Evolutionary conservation across 768 basidiomycete species (phyloP).

Genomic region (Lentinula sp.): DNA sequence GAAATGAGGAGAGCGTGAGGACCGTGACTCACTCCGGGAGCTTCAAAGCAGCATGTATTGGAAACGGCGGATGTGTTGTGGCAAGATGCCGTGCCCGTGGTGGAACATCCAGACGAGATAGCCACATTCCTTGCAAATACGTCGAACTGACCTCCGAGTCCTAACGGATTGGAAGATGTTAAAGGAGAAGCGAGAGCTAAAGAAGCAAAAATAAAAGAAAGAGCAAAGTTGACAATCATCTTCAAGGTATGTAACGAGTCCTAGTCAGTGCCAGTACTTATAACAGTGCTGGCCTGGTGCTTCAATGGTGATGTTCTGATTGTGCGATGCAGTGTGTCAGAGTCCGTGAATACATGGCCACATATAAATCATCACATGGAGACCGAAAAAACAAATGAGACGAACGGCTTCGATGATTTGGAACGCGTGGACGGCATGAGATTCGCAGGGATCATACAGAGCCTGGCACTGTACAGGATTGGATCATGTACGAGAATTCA

Average conservation of each 20-base stretch:
- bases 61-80: constrained; percentile 39
- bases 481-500: no score
- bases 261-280: background rate
- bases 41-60: constrained; percentile 59
- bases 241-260: no score
- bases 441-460: no score
- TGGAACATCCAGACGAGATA: constrained; percentile 48
- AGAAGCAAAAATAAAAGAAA: background rate
- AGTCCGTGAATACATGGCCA: no score
- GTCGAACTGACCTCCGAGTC: constrained; percentile 8
- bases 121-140: constrained; percentile 21
- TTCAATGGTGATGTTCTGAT: background rate
- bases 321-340: background rate
- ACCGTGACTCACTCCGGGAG: constrained; percentile 46
- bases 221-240: background rate
- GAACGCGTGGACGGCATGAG: no score
- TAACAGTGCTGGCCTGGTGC: background rate
- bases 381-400: background rate
- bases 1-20: background rate
- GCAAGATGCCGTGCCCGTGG: constrained; percentile 46
- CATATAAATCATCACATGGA: background rate
- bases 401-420: background rate
- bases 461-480: no score
- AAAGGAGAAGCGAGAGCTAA: background rate
- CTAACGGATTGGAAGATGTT: background rate